Conservation (phyloP, 106 monocot species). For the Narthecium ossifragum region DNA sequence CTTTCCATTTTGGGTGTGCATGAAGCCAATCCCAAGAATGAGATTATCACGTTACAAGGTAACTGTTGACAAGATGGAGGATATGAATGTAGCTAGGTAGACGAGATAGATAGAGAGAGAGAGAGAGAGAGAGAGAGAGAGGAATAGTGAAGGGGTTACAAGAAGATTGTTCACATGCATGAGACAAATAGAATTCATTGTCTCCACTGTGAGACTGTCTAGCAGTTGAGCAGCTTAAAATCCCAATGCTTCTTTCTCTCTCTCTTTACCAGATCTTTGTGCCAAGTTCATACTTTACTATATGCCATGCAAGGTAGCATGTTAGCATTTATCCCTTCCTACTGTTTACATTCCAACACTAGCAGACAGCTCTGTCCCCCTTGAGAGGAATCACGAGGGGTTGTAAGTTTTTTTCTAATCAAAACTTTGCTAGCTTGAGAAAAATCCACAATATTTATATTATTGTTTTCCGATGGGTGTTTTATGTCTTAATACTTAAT, state of each 20-base stretch:
- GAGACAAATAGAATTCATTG: slow-evolving; percentile 1
- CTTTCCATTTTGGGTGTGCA: background rate
- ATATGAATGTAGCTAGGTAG: too few relatives aligned
- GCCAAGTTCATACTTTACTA: background rate
- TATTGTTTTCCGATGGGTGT: too few relatives aligned
- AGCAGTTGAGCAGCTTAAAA: slow-evolving; percentile 9
- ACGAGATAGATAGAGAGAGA: too few relatives aligned
- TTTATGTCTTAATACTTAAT: too few relatives aligned
- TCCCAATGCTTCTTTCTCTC: slow-evolving; percentile 1
- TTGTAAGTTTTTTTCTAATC: background rate
- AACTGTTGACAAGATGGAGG: slow-evolving; percentile 9
- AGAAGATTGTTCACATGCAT: background rate
- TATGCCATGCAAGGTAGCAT: background rate
- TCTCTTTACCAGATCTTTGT: background rate
- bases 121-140: too few relatives aligned
- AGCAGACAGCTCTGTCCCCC: slow-evolving; percentile 17
- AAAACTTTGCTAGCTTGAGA: too few relatives aligned
- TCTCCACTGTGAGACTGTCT: background rate
- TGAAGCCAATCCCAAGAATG: background rate
- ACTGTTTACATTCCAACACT: slow-evolving; percentile 8
- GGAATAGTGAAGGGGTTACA: background rate
- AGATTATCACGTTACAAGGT: background rate
- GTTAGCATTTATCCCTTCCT: slow-evolving; percentile 7
- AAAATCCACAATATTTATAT: too few relatives aligned
- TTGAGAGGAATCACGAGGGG: slow-evolving; percentile 6